Conservation (phyloP, 192 early-diverging fungal genomes). For the Linnemannia hyalina region DNA sequence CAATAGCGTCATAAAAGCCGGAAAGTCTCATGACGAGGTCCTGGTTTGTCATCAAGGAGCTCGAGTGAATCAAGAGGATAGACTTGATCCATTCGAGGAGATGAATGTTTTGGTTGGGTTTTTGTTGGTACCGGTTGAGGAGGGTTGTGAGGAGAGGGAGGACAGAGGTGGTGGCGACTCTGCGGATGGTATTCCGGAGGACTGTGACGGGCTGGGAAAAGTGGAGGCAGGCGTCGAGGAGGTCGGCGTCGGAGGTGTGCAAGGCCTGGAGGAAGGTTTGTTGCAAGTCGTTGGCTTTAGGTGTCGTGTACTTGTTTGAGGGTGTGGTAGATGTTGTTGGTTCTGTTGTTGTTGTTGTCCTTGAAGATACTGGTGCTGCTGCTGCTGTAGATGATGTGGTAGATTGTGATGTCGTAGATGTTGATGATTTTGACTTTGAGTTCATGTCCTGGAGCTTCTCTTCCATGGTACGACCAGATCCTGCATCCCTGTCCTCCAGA, state of each 20-base stretch:
- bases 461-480: background rate
- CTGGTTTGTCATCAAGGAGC: constrained; percentile 60
- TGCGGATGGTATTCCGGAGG: constrained; percentile 48
- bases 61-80: constrained; percentile 50
- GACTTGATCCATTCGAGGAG: constrained; percentile 59
- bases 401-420: background rate
- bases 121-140: constrained; percentile 50
- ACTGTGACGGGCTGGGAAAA: constrained; percentile 31
- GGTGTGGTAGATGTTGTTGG: background rate
- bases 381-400: background rate
- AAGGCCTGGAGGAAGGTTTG: constrained; percentile 58
- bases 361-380: background rate
- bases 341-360: background rate
- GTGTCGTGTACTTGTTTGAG: constrained; percentile 7
- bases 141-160: constrained; percentile 50
- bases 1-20: constrained; percentile 52
- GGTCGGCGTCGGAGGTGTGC: constrained; percentile 52
- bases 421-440: background rate
- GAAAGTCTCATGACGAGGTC: constrained; percentile 54
- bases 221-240: constrained; percentile 52
- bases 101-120: constrained; percentile 26
- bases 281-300: constrained; percentile 53
- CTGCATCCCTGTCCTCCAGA: background rate
- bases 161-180: constrained; percentile 54
- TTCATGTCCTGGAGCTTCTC: constrained; percentile 8